Percentiles rank a stretch among this genome's conserved stretches.
phyloP scores from a whole-genome alignment of 306 rosid genomes.

The Styphnolobium japonicum region DNA sequence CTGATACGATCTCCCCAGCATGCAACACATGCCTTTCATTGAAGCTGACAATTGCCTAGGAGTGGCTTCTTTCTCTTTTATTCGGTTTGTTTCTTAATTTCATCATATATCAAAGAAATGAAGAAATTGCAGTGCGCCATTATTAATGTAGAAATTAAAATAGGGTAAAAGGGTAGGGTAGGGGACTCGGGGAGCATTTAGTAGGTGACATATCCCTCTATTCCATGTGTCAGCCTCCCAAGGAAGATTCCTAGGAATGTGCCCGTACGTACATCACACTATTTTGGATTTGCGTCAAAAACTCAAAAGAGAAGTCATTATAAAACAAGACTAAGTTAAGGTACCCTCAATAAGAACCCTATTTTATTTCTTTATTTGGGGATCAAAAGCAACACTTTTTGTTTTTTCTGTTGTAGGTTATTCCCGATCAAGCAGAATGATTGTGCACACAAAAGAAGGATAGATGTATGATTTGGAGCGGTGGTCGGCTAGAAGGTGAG shows the following conservation, averaged over 20 bases:
- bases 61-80: background rate
- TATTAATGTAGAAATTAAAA: background rate
- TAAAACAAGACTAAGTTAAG: background rate
- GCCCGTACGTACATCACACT: background rate
- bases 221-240: slow-evolving; percentile 12
- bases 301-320: background rate
- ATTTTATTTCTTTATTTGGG: background rate
- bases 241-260: slow-evolving; percentile 31
- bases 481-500: too few relatives aligned
- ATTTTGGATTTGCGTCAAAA: background rate
- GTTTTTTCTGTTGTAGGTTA: background rate
- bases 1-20: background rate
- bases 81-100: background rate
- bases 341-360: background rate
- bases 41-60: background rate
- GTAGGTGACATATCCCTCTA: slow-evolving; percentile 11
- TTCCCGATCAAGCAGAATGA: background rate
- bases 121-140: too few relatives aligned
- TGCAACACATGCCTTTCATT: background rate
- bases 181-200: background rate
- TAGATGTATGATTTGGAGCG: too few relatives aligned
- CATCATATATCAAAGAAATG: background rate
- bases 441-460: too few relatives aligned
- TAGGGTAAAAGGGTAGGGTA: too few relatives aligned
- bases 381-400: background rate